Base-by-base conservation (phyloP, 352 stramenopile species). In the Globisporangium sylvaticum region DNA sequence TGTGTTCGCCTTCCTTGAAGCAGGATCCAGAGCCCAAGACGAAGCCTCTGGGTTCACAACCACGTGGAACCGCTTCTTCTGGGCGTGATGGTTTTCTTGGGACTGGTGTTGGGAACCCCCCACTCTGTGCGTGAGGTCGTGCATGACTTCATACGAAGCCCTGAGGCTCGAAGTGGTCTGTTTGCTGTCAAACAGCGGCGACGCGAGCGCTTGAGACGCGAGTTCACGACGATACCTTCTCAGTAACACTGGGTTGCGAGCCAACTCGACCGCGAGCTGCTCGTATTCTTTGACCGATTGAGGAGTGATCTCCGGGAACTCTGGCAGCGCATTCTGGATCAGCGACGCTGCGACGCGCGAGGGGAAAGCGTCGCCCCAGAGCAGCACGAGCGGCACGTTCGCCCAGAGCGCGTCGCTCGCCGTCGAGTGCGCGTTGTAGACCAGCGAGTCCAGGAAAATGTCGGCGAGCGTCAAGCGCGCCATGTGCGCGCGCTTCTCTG, bases 361-460 rank as follows among this genome's bases (percentile, higher is more conserved):
- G 1, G 84, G 78, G 39, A 96, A 95, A 0, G 75, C 71, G 22
- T 91, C 71, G 18, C 88, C 84, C 77, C 88, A 86, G 29, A 97
- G 58, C 14, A 94, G 97, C 25, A 98, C 74, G 42, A 98, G 78
- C 1, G 96, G 95, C 8, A 98, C 75, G 57, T 90, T 83, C 1
- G 87, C 78, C 78, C 84, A 97, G 0, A 99, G 75, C 22, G 88
- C 87, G 64, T 99, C 96, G 20, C 85, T 80, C 18, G 94, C 96
- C 1, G 97, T 97, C 14, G 95, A 98, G 70, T 99, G 97, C n/a
- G 96, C 96, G 50, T 95, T 97, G 78, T 99, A 99, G 8, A 96
- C 74, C 52, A 98, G 87, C 15, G 94, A 97, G 69, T 99, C 96
- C n/a, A 99, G 71, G 59, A 98, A 98, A 4, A 98, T 24, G 70